Conservation (phyloP, 1,284 basidiomycete species). For the Naganishia cerealis region DNA sequence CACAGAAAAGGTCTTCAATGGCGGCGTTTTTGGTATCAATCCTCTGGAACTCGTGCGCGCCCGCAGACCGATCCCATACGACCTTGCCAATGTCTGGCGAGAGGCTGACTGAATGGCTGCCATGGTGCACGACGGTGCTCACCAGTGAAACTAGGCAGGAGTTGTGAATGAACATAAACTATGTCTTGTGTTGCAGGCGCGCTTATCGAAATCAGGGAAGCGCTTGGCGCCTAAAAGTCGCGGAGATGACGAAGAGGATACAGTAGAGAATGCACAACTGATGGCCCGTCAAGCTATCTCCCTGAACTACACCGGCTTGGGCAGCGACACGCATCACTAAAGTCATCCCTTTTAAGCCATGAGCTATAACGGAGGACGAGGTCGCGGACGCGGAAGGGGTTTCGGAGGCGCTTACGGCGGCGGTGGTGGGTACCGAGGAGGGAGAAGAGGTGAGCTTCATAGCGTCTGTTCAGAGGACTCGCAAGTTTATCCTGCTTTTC, state of each 20-base stretch:
- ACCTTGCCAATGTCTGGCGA: conserved; percentile 22
- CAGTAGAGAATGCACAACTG: not conserved
- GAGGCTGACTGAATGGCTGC: not conserved
- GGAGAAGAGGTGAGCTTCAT: conserved; percentile 14
- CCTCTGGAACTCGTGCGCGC: conserved; percentile 12
- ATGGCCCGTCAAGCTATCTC: not conserved
- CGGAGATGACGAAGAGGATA: conserved; percentile 13
- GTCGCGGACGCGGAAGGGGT: conserved; percentile 22
- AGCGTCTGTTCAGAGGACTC: not conserved
- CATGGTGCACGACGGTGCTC: not conserved
- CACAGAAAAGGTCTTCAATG: not conserved
- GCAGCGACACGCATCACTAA: not conserved
- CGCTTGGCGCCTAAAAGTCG: conserved; percentile 25
- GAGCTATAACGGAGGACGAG: conserved; percentile 7
- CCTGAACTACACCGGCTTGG: not conserved
- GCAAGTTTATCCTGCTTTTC: conserved; percentile 17
- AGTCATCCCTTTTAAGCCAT: not conserved
- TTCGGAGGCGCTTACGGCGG: conserved; percentile 37
- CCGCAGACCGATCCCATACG: conserved; percentile 18
- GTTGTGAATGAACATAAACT: not conserved
- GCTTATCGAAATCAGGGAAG: conserved; percentile 1
- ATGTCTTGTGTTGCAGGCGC: not conserved
- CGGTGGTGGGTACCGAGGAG: conserved; percentile 36
- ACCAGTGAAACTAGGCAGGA: not conserved
- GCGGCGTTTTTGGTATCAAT: not conserved